Conservation (phyloP, 306 rosid species). For the Gastrolobium bilobum region DNA sequence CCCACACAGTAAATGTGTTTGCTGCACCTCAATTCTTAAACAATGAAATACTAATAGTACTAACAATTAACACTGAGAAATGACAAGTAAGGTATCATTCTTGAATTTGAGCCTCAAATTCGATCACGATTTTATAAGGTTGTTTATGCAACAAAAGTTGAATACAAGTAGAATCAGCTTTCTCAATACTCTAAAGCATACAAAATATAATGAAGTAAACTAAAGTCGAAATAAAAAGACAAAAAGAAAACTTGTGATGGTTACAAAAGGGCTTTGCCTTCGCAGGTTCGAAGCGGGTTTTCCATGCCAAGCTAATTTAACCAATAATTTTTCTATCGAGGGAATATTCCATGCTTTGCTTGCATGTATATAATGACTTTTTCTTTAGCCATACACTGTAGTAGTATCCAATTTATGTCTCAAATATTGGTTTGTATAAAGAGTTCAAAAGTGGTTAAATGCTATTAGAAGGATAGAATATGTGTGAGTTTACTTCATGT, state of each 20-base stretch:
- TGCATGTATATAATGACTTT: slow-evolving; percentile 25
- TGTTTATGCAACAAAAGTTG: slow-evolving; percentile 17
- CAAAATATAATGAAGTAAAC: neutral
- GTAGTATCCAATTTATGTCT: neutral
- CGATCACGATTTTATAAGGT: slow-evolving; percentile 9
- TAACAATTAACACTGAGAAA: neutral
- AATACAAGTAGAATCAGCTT: slow-evolving; percentile 42
- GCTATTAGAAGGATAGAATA: slow-evolving; percentile 54
- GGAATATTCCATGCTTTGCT: slow-evolving; percentile 49
- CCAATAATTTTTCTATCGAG: neutral
- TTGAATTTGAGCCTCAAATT: neutral
- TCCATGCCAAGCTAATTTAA: neutral
- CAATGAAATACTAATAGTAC: slow-evolving; percentile 1
- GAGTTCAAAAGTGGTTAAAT: slow-evolving; percentile 43
- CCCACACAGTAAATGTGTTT: neutral
- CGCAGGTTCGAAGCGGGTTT: slow-evolving; percentile 21
- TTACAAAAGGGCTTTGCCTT: slow-evolving; percentile 30
- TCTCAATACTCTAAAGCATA: neutral
- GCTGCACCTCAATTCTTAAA: neutral
- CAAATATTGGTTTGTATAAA: slow-evolving; percentile 25
- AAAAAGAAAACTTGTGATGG: slow-evolving; percentile 17
- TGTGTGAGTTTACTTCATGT: slow-evolving; percentile 20
- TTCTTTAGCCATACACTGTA: slow-evolving; percentile 3
- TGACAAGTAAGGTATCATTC: slow-evolving; percentile 41
- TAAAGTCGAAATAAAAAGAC: slow-evolving; percentile 9